A percentile compares a stretch with the other conserved stretches of the same genome.
These are phyloP conservation scores for Wickerhamomyces chaumierensis DNA, from an alignment of 805 yeast genomes.

Conservation along the genomic window DNA sequence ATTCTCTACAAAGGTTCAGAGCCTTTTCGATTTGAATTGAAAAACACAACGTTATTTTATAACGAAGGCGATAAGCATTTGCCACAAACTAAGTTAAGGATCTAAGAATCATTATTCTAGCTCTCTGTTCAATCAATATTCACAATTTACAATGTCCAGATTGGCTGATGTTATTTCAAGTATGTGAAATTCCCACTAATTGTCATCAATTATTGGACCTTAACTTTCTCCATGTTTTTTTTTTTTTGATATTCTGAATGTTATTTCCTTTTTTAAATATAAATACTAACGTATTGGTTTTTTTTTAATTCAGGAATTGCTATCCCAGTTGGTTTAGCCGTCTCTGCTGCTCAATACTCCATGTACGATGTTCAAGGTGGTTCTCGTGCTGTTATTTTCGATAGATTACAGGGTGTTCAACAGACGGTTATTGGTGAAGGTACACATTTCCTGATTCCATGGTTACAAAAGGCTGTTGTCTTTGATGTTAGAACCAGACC, in stretches of 20 bases:
- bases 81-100: too few relatives aligned
- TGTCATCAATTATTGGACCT: too few relatives aligned
- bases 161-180: slow-evolving; percentile 28
- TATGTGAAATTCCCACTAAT: too few relatives aligned
- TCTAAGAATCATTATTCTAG: too few relatives aligned
- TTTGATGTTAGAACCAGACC: slow-evolving; percentile 96
- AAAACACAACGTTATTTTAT: too few relatives aligned
- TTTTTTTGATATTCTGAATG: too few relatives aligned
- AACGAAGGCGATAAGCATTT: background rate
- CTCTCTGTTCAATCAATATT: too few relatives aligned
- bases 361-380: slow-evolving; percentile 96
- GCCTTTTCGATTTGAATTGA: too few relatives aligned
- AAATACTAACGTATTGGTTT: background rate
- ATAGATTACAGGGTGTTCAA: slow-evolving; percentile 82
- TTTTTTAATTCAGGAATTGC: slow-evolving; percentile 31
- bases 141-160: slow-evolving; percentile 24
- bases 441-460: slow-evolving; percentile 88
- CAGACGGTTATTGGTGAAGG: slow-evolving; percentile 91
- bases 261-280: slow-evolving; percentile 11
- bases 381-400: slow-evolving; percentile 89
- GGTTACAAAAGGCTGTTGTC: slow-evolving; percentile 87
- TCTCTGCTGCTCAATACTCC: slow-evolving; percentile 68
- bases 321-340: slow-evolving; percentile 57
- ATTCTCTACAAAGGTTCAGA: too few relatives aligned
- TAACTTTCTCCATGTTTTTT: too few relatives aligned